Evolutionary conservation across 208 protist species (phyloP).

Genomic region (Trypanosoma scelopori): DNA sequence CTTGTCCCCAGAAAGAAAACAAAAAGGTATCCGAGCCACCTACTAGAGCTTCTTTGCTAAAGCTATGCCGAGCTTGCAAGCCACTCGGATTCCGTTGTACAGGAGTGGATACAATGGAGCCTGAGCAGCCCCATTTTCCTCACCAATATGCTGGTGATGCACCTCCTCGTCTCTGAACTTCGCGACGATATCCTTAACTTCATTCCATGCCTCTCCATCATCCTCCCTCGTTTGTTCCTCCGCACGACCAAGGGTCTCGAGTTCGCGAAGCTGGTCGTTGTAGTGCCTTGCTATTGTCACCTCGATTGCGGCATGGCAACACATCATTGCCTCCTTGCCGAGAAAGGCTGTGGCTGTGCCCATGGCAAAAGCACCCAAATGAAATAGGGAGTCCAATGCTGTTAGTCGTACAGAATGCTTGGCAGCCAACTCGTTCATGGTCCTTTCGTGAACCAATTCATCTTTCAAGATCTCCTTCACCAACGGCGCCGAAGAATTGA

Average conservation of each 20-base stretch:
- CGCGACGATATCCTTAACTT: slow-evolving; percentile 71
- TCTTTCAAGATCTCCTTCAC: slow-evolving; percentile 78
- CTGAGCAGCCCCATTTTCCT: slow-evolving; percentile 70
- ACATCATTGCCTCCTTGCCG: slow-evolving; percentile 88
- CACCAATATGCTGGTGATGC: slow-evolving; percentile 83
- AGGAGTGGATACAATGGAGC: slow-evolving; percentile 73
- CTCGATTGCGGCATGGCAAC: slow-evolving; percentile 86
- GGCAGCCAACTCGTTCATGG: slow-evolving; percentile 73
- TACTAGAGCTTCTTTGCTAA: slow-evolving; percentile 65
- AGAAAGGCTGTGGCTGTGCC: slow-evolving; percentile 70
- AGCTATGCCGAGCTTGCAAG: slow-evolving; percentile 70
- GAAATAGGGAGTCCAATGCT: slow-evolving; percentile 70
- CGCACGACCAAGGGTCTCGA: slow-evolving; percentile 50
- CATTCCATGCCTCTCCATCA: slow-evolving; percentile 46
- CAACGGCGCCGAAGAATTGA: slow-evolving; percentile 63
- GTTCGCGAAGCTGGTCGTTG: slow-evolving; percentile 87
- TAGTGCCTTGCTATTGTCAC: slow-evolving; percentile 85
- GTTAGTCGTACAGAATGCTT: slow-evolving; percentile 68
- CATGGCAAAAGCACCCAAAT: slow-evolving; percentile 68
- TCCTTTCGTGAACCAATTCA: slow-evolving; percentile 69
- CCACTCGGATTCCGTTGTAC: slow-evolving; percentile 78
- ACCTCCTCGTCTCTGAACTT: slow-evolving; percentile 87
- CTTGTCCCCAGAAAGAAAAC: slow-evolving; percentile 14
- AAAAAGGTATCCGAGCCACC: slow-evolving; percentile 4
- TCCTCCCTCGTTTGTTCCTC: slow-evolving; percentile 27